phyloP scores from a whole-genome alignment of 129 eudicot species.

The Apium graveolens region DNA sequence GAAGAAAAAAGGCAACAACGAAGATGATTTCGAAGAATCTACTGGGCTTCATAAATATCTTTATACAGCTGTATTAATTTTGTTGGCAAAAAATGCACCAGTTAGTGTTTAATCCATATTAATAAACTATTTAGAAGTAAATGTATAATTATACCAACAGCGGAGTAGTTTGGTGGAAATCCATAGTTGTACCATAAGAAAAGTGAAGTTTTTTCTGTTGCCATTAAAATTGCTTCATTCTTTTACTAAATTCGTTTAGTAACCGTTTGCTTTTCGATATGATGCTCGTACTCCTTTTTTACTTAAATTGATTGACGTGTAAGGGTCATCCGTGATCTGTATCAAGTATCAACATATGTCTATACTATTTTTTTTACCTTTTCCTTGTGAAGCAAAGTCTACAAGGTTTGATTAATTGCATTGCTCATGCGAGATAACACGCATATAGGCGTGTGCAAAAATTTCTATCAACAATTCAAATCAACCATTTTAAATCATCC shows the following conservation, averaged over 20 bases:
- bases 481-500: too few relatives aligned
- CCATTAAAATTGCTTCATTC: slow-evolving; percentile 8
- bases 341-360: slow-evolving; percentile 25
- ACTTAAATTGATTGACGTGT: not conserved
- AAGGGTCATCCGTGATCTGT: too few relatives aligned
- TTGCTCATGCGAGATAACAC: too few relatives aligned
- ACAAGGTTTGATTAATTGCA: not conserved
- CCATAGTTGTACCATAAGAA: slow-evolving; percentile 21
- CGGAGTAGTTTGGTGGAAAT: slow-evolving; percentile 26
- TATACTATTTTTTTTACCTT: not conserved
- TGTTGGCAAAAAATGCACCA: not conserved
- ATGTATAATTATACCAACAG: slow-evolving; percentile 17
- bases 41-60: not conserved
- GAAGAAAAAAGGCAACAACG: slow-evolving; percentile 64
- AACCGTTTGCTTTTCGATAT: not conserved
- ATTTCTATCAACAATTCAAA: too few relatives aligned
- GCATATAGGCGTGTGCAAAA: too few relatives aligned
- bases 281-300: not conserved
- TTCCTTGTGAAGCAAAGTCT: too few relatives aligned
- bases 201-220: slow-evolving; percentile 13
- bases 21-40: slow-evolving; percentile 21
- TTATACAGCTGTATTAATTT: not conserved
- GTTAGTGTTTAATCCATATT: not conserved
- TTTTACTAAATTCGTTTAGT: not conserved
- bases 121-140: not conserved